Conservation (phyloP, 2,329 filamentous ascomycete genomes). For the Diatrype stigma region DNA sequence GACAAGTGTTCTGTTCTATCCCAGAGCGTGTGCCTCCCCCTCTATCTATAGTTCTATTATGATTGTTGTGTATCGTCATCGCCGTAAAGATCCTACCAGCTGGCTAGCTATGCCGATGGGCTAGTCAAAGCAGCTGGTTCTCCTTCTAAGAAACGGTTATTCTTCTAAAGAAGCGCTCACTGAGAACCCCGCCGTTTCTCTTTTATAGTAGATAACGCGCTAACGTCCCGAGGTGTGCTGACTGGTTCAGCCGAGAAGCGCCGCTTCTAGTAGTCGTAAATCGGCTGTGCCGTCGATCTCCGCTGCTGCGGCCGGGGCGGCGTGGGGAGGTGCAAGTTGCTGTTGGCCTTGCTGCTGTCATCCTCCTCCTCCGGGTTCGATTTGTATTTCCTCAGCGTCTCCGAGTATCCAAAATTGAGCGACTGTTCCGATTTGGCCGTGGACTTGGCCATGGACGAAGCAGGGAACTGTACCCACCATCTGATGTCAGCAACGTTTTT, state of each 20-base stretch:
- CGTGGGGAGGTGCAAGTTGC: background rate
- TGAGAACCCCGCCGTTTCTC: background rate
- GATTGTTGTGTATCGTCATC: background rate
- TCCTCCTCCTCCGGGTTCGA: slow-evolving; percentile 15
- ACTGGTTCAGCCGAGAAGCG: slow-evolving; percentile 3
- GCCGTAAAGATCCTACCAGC: background rate
- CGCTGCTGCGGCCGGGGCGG: slow-evolving; percentile 4
- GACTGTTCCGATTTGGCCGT: slow-evolving; percentile 7
- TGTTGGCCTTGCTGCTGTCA: slow-evolving; percentile 11
- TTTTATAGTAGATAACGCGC: too few species aligned
- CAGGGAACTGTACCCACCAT: background rate
- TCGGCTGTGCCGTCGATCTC: slow-evolving; percentile 21
- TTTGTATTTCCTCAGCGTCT: slow-evolving; percentile 16
- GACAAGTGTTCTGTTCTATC: too few species aligned
- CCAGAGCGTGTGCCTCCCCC: background rate
- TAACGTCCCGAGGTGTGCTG: background rate
- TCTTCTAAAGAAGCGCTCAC: background rate
- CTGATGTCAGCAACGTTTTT: too few species aligned
- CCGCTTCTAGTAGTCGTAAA: slow-evolving; percentile 19
- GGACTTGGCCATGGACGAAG: slow-evolving; percentile 13
- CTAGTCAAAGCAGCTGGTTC: background rate
- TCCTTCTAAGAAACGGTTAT: background rate
- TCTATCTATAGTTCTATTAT: background rate
- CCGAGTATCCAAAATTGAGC: slow-evolving; percentile 10
- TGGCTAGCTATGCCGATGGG: too few species aligned